Conservation (phyloP, 164 flowering plant species). For the Nymphaea thermarum region DNA sequence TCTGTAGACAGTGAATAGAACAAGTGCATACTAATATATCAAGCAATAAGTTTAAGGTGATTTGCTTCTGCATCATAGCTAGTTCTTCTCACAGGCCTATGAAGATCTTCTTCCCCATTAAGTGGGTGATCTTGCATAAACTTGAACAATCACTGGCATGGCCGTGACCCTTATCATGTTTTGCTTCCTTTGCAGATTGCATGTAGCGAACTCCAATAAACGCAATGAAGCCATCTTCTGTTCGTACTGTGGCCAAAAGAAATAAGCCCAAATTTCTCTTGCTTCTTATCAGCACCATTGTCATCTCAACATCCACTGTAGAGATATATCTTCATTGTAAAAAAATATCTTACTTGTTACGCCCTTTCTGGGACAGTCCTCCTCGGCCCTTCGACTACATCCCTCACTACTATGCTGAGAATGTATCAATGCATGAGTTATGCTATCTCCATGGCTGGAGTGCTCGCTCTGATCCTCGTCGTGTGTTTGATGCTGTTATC, state of each 20-base stretch:
- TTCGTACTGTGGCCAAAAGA: constrained; percentile 2
- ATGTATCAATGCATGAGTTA: constrained; percentile 18
- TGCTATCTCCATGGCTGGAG: constrained; percentile 33
- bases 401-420: constrained; percentile 27
- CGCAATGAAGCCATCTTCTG: constrained; percentile 8
- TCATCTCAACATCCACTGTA: constrained; percentile 7
- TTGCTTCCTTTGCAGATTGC: neutral
- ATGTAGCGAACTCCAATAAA: neutral
- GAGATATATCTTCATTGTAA: constrained; percentile 9
- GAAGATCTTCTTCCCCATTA: too few relatives aligned
- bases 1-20: too few relatives aligned
- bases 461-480: constrained; percentile 19
- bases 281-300: constrained; percentile 1
- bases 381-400: constrained; percentile 21
- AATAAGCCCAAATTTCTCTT: constrained; percentile 2
- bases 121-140: too few relatives aligned
- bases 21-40: too few relatives aligned
- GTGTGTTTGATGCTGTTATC: constrained; percentile 23
- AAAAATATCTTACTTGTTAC: constrained; percentile 19
- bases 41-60: too few relatives aligned
- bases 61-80: too few relatives aligned
- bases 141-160: too few relatives aligned
- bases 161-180: too few relatives aligned
- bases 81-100: too few relatives aligned
- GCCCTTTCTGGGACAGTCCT: constrained; percentile 31